phyloP scores from a whole-genome alignment of 371 early-diverging fungal genomes.

The Mortierella polycephala region DNA sequence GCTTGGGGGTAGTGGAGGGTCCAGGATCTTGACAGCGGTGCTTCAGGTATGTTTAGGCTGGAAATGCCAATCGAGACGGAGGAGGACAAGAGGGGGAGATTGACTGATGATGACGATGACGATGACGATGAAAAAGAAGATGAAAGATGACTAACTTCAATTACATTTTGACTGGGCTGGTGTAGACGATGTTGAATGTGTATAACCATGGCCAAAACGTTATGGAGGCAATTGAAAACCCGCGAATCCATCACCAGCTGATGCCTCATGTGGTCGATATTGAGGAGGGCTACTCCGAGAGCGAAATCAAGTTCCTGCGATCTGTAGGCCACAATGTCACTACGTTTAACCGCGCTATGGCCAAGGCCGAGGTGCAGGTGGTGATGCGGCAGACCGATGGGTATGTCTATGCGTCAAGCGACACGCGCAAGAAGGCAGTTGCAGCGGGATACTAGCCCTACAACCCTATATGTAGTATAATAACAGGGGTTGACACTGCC shows the following conservation, averaged over 20 bases:
- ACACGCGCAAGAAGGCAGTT: constrained; percentile 63
- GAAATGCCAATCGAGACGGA: too few relatives aligned
- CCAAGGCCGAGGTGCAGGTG: constrained; percentile 60
- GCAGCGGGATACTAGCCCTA: constrained; percentile 68
- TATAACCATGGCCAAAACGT: constrained; percentile 77
- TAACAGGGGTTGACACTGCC: too few relatives aligned
- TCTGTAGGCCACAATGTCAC: constrained; percentile 45
- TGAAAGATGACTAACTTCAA: too few relatives aligned
- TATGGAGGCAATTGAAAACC: constrained; percentile 77
- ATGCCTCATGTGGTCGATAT: constrained; percentile 76
- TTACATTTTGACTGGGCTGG: too few relatives aligned
- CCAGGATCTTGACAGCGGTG: constrained; percentile 90
- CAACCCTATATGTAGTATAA: too few relatives aligned
- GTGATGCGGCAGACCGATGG: constrained; percentile 56
- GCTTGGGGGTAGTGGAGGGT: constrained; percentile 96
- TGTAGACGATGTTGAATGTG: constrained; percentile 77
- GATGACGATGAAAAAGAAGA: too few relatives aligned
- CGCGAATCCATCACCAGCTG: constrained; percentile 96
- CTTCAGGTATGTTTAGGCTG: constrained; percentile 73
- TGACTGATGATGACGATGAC: too few relatives aligned
- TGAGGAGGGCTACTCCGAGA: constrained; percentile 37
- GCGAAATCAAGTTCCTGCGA: constrained; percentile 23
- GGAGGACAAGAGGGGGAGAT: too few relatives aligned
- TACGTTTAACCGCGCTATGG: constrained; percentile 28
- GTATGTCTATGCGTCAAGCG: constrained; percentile 61